Evolutionary conservation across 441 rosid genomes (phyloP), one percentile per base, ranked within the genome.

Genomic region (Euphorbia celastroides): DNA sequence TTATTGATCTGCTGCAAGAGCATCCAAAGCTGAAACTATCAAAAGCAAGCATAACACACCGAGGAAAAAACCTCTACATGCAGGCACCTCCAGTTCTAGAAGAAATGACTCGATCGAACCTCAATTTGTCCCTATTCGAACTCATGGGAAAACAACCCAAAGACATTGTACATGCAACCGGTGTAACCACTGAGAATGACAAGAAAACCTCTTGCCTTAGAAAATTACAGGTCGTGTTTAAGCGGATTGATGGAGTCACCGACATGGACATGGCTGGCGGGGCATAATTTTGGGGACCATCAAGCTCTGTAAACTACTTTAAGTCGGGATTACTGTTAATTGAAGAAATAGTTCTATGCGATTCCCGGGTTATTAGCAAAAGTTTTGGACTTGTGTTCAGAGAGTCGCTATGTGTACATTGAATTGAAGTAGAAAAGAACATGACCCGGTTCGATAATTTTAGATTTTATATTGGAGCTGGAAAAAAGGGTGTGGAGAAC

Each of bases 81-180:
- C 96, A 89, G 77, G 95, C 96, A 22, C 99, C 96, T 66, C 92
- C 86, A 1, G 93, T 93, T 71, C 82, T 93, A 73, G 97, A 91
- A 76, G 96, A 91, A 79, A 82, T 89, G 93, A 82, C 88, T 64
- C 76, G 96, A 62, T 80, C 88, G 52, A 91, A 93, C 82, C 76
- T 93, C 48, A 74, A 72, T 64, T 66, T 63, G 16, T 79, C 78
- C 3, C 87, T 93, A 14, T 90, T 78, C 76, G 93, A 93, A 28
- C 89, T 93, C 30, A 85, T 87, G 90, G 93, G 86, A 61, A 87
- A 86, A 79, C 78, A 77, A 17, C 42, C 75, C 0, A 88, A 77
- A 67, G 98, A 82, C 61, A 65, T 77, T 27, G 67, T 93, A 62
- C 86, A 89, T 42, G 98, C 86, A 19, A 83, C 81, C 57, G 98